Base-by-base conservation (phyloP, 805 yeast species). In the Candida hispaniensis region DNA sequence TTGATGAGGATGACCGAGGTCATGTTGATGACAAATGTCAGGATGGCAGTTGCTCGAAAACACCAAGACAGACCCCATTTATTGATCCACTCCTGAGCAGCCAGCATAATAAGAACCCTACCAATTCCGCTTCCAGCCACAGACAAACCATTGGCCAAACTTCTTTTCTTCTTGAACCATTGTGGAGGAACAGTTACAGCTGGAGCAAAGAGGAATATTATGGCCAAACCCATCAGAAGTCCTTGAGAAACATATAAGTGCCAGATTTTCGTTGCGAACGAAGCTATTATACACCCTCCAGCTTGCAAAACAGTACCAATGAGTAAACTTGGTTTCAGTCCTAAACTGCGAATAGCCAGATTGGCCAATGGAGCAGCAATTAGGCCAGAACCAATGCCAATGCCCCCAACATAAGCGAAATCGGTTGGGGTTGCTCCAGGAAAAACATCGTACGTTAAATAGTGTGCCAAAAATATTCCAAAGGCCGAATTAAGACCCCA, bases 241-340 rank as follows among this genome's bases (percentile, higher is more conserved):
- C 76, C 76, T 47, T 71, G 75, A 5, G 73, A 62, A 35, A 70
- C 49, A 46, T 58, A 66, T 8, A 71, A 42, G 42, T 71, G 73
- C 73, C 74, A 71, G 6, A 64, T 46, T 14, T 58, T 24, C 2
- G 30, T 34, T 3, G 38, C 38, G 21, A 34, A 34, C 4, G 38
- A 34, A 4, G 38, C 38, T 17, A 26, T 30, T 5, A 34, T 26
- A 20, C 30, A 34, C 5, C 38, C 38, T 9, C 26, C 30, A 25
- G 21, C 11, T 11, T 34, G 38, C 6, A 25, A 17, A 8, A 19
- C 14, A 10, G 30, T 26, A 11, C 38, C 38, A 25, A 34, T 26
- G 19, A 34, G 13, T 18, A 34, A 12, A 2, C 30, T 26, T 6
- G 30, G 30, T 16, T 34, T 34, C 9, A 34, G 32, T 2, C 38